These are phyloP conservation scores for Yamadazyma pseudoaaseri DNA, from an alignment of 1,139 yeast genomes.

Conservation along the genomic window DNA sequence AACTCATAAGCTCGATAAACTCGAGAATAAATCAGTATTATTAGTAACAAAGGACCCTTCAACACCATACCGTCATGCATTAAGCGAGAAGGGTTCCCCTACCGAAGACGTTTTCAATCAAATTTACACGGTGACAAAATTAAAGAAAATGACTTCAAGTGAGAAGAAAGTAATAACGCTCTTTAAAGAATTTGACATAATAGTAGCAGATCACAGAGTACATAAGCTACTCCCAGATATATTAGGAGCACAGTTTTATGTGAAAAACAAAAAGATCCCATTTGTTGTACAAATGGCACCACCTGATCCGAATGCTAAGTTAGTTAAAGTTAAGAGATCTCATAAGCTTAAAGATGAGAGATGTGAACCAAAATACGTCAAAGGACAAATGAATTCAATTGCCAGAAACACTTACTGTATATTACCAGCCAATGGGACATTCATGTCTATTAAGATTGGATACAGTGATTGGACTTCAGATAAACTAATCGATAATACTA, in stretches of 20 bases:
- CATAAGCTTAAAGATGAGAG: conserved; percentile 49
- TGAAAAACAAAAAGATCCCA: conserved; percentile 61
- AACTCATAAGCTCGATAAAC: conserved; percentile 46
- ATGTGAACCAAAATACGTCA: conserved; percentile 60
- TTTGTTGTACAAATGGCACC: conserved; percentile 64
- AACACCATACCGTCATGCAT: conserved; percentile 46
- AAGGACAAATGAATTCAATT: conserved; percentile 60
- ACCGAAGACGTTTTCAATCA: conserved; percentile 61
- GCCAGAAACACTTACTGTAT: conserved; percentile 58
- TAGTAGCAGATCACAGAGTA: conserved; percentile 64
- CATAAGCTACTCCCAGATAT: conserved; percentile 56
- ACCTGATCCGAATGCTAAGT: conserved; percentile 41
- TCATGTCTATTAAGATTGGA: conserved; percentile 54
- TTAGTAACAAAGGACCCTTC: conserved; percentile 72
- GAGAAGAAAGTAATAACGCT: conserved; percentile 41
- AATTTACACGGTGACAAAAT: conserved; percentile 55
- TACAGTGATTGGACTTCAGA: conserved; percentile 41
- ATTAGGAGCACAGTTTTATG: conserved; percentile 56
- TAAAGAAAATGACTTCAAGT: conserved; percentile 46
- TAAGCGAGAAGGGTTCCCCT: conserved; percentile 47
- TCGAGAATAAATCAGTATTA: conserved; percentile 50
- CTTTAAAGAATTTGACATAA: conserved; percentile 61
- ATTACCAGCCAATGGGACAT: conserved; percentile 57
- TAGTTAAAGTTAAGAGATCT: conserved; percentile 32
- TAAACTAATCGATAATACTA: conserved; percentile 52